Base-by-base conservation (phyloP, 371 early-diverging fungal species). In the Nosema muscidifuracis region DNA sequence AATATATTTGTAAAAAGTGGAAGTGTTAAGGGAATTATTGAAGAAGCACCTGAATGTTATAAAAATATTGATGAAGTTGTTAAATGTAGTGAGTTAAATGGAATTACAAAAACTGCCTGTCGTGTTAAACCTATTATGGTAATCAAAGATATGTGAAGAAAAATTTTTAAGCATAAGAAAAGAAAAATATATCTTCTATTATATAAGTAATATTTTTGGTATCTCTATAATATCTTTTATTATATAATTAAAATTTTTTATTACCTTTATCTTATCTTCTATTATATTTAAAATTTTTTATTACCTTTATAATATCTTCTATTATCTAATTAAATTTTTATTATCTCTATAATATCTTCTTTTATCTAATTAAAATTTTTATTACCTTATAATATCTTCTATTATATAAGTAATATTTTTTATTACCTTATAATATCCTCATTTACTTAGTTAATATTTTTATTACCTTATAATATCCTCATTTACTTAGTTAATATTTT, bases 21-120 rank as follows among this genome's bases (percentile, higher is more conserved):
- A 15, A 73, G 30, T 20, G 34, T 47, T 1, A 55, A 24, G n/a
- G 77, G 71, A 15, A 34, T 80, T 20, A 34, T 75, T 33, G 84
- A 84, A 68, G 83, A 84, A 67, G 63, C 77, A 10, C 71, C 71
- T 34, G 57, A 43, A n/a, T 68, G 74, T 24, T 84, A 84, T 64
- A 84, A 84, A 47, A 69, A 81, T 63, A 71, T 84, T 66, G 75
- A 77, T 62, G 64, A 50, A 28, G 83, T 84, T 50, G 82, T 84
- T 53, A 73, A 76, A 0, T 38, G 50, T 60, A 80, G 74, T 44
- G 80, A 77, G n/a, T 65, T 60, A 26, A 31, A 40, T n/a, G 71
- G 61, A 34, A 38, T 84, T 15, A 67, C 72, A 13, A 63, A 75
- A 42, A 81, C 50, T 42, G 74, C 80, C 13, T 71, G 71, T 56